Conservation (phyloP, 2,329 filamentous ascomycete species). For the Fusarium keratoplasticum region DNA sequence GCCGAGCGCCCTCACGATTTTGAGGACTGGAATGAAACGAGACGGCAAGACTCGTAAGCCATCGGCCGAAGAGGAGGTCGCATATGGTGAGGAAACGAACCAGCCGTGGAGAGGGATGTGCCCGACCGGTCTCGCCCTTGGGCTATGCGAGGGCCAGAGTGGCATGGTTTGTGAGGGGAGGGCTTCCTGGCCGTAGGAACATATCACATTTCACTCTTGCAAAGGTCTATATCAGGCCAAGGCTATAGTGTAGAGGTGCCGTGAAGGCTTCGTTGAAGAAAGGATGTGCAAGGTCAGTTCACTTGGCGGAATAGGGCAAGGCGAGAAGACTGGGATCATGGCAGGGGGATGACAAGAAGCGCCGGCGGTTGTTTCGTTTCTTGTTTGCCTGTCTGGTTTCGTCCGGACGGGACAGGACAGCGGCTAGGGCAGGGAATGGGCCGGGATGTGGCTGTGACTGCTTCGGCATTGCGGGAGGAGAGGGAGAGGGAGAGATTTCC, state of each 20-base stretch:
- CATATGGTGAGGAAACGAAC: slow-evolving; percentile 28
- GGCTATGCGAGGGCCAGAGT: slow-evolving; percentile 16
- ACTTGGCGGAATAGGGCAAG: slow-evolving; percentile 12
- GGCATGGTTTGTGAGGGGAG: slow-evolving; percentile 21
- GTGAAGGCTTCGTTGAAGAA: slow-evolving; percentile 11
- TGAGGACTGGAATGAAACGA: slow-evolving; percentile 24
- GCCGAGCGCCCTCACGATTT: slow-evolving; percentile 12
- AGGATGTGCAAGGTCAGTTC: slow-evolving; percentile 4
- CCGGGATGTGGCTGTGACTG: slow-evolving; percentile 13
- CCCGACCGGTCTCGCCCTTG: slow-evolving; percentile 15
- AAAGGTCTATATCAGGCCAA: slow-evolving; percentile 16
- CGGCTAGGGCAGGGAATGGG: slow-evolving; percentile 33
- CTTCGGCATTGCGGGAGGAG: not conserved
- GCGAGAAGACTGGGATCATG: slow-evolving; percentile 29
- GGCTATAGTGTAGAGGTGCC: slow-evolving; percentile 7
- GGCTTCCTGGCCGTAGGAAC: slow-evolving; percentile 29
- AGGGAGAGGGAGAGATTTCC: not conserved
- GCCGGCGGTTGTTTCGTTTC: slow-evolving; percentile 46
- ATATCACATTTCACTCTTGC: slow-evolving; percentile 37
- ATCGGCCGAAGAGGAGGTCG: slow-evolving; percentile 27
- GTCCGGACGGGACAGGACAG: slow-evolving; percentile 38
- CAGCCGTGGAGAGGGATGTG: slow-evolving; percentile 19
- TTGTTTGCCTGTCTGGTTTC: slow-evolving; percentile 39
- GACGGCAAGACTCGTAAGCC: slow-evolving; percentile 32
- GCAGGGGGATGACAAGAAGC: slow-evolving; percentile 36